Base-by-base conservation (phyloP, 1,139 yeast genomes). In the Geotrichum candidum region DNA sequence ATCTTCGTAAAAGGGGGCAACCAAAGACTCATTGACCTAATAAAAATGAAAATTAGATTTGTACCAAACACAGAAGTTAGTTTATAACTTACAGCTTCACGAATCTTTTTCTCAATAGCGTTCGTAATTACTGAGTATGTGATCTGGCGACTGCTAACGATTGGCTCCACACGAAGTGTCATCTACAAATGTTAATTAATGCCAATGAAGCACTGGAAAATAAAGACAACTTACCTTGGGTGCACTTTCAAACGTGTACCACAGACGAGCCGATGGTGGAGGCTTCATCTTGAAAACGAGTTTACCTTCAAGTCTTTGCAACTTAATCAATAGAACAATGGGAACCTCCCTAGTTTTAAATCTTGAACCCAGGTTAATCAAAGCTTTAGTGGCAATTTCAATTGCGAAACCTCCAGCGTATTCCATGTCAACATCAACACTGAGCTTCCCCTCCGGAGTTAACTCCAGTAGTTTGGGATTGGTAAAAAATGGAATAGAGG, bases 1-100 rank as follows among this genome's bases (percentile, higher is more conserved):
- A 73, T 94, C 98, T 72, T 94, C 98, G 91, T 90, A 88, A 69
- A 80, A 85, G 1, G 98, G 99, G 52, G 83, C 75, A 0, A 94
- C 98, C 61, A 92, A 76, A 15, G 95, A 83, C 54, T 90, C 96
- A 65, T 81, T 84, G 31, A 92, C 63, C 58, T 62, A 52, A 23
- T 23, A 33, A 29, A 6, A 6, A 51, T 18, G 18, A 18, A 18
- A 18, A 23, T 54, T 54, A 58, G 54, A 46, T 10, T 56, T n/a
- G 41, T 27, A 25, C 4, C 23, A 23, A 22, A 31, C 22, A 25
- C 10, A 29, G 48, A n/a, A 18, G 22, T 18, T 18, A 5, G 9
- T 23, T 10, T 25, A 52, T 18, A n/a, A 60, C 63, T 46, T 61
- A 63, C 63, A 4, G 92, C 88, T 57, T 90, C 96, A 62, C 87